Evolutionary conservation across 2,329 filamentous ascomycete genomes (phyloP), one percentile per base, ranked within the genome.

Genomic region (Alternaria sp.): DNA sequence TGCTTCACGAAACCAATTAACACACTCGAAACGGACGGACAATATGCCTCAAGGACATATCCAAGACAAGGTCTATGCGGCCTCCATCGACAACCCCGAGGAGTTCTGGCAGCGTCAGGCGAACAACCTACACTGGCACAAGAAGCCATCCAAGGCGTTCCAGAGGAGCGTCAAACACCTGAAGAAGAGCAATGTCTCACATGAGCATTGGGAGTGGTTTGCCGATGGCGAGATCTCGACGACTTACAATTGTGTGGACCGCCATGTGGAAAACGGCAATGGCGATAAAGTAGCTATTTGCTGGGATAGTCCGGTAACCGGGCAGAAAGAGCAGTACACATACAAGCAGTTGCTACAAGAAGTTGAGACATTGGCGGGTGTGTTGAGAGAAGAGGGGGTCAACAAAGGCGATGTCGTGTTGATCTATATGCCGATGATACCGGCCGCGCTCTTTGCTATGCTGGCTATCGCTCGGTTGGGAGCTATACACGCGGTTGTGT

Each of bases 361-460:
- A 76, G 92, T 97, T 2, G 90, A 95, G 78, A 87, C 89, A 6
- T 86, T 96, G 54, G 93, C 94, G 0, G 93, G 92, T 1, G 93
- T 93, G 2, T 80, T 98, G 73, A 84, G 90, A 59, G 92, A 96
- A 77, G 90, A 95, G 72, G 93, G 93, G 0, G 91, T 97, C 6
- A 85, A 85, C 69, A 93, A 88, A 79, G 93, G 94, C 1, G 92
- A 97, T 82, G 91, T 96, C 1, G 93, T 97, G 6, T 86, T 97
- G 67, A 87, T 97, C 26, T 98, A 97, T 80, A 97, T 97, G 94
- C 94, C 94, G 58, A 97, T 97, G 94, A 93, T 97, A 46, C 94
- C 95, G 1, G 90, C 93, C 0, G 92, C 93, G 2, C 79, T 97
- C n/a, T 89, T 96, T 65, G 94, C 91, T 10, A 93, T 96, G 68